phyloP scores from a whole-genome alignment of 192 early-diverging fungal genomes.

The Podila minutissima region DNA sequence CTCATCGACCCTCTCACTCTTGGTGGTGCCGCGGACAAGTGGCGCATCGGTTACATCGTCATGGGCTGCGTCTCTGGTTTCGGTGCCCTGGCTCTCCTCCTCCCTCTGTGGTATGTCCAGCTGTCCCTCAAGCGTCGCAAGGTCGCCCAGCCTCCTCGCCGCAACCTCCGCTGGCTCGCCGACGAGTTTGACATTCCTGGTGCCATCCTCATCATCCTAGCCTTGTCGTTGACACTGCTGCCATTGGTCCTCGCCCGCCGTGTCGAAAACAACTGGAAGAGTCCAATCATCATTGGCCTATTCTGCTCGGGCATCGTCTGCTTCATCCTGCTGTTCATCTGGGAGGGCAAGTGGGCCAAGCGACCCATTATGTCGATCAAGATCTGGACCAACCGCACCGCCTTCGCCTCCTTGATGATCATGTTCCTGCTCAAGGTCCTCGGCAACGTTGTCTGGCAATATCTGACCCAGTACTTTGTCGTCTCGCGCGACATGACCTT shows the following conservation, averaged over 20 bases:
- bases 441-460: conserved; percentile 2
- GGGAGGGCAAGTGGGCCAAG: not conserved
- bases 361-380: conserved; percentile 1
- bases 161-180: not conserved
- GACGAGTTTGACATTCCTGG: not conserved
- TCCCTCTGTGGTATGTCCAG: conserved; percentile 6
- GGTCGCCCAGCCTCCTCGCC: not conserved
- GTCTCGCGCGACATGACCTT: conserved; percentile 8
- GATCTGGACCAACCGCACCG: conserved; percentile 4
- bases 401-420: not conserved
- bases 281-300: not conserved
- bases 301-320: not conserved
- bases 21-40: not conserved
- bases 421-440: conserved; percentile 1
- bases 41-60: not conserved
- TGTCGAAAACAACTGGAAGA: not conserved
- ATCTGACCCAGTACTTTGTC: not conserved
- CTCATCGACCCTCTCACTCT: not conserved
- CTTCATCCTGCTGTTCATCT: not conserved
- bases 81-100: not conserved
- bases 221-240: not conserved
- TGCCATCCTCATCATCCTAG: conserved; percentile 1
- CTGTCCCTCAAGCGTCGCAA: not conserved
- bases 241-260: not conserved
- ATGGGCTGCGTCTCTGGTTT: not conserved